Percentiles rank a stretch among this genome's conserved stretches.
phyloP scores from a whole-genome alignment of 139 green algal genomes.

The Choricystis sp. region DNA sequence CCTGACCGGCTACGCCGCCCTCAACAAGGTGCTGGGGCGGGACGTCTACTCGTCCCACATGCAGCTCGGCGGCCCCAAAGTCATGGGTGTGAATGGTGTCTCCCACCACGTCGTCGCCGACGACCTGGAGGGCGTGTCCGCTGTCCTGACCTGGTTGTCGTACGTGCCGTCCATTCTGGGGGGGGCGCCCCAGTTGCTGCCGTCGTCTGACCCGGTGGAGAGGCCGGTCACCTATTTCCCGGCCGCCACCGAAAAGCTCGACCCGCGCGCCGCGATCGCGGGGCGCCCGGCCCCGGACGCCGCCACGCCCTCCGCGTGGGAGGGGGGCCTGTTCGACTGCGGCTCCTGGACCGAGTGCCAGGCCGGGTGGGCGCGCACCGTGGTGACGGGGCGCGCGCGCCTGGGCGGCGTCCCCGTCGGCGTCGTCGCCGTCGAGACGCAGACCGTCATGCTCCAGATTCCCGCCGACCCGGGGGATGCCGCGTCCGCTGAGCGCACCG shows the following conservation, averaged over 20 bases:
- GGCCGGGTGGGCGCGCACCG: conserved; percentile 79
- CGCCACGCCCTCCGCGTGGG: conserved; percentile 21
- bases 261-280: conserved; percentile 58
- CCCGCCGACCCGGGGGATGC: conserved; percentile 83
- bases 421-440: conserved; percentile 86
- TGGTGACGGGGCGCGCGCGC: conserved; percentile 80
- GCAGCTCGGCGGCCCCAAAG: conserved; percentile 83
- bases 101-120: conserved; percentile 83
- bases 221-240: conserved; percentile 47
- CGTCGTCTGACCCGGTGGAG: conserved; percentile 41
- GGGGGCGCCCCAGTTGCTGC: conserved; percentile 28
- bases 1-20: conserved; percentile 87
- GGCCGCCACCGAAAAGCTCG: conserved; percentile 51
- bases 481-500: conserved; percentile 5
- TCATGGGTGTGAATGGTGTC: conserved; percentile 94
- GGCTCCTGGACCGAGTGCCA: conserved; percentile 66
- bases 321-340: conserved; percentile 72
- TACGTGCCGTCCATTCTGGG: conserved; percentile 50
- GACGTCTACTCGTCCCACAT: conserved; percentile 92
- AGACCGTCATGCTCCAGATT: conserved; percentile 56
- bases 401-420: conserved; percentile 81
- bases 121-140: conserved; percentile 60
- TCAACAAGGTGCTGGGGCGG: conserved; percentile 95
- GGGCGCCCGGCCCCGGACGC: conserved; percentile 9
- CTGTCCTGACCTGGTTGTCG: conserved; percentile 44